Conservation (phyloP, 257 asterid genomes). For the Ajuga chamaepitys region DNA sequence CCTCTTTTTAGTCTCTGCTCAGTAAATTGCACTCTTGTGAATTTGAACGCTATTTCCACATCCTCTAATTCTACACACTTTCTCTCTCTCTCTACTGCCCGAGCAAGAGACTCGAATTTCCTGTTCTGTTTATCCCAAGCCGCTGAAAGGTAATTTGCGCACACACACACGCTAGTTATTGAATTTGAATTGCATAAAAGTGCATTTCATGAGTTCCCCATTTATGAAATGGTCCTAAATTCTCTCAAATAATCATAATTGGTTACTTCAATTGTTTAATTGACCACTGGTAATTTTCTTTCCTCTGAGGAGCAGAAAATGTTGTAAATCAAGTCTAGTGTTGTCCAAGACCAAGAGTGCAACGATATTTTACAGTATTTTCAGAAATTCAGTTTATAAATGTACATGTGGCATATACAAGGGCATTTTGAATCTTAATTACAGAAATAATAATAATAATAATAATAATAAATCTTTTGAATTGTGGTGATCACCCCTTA, state of each 20-base stretch:
- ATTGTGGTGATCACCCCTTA: not conserved
- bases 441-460: not conserved
- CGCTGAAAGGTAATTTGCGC: slow-evolving; percentile 6
- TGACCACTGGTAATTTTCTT: not conserved
- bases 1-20: not conserved
- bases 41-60: slow-evolving; percentile 1
- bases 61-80: not conserved
- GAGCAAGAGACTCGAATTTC: not conserved
- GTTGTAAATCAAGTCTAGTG: not conserved
- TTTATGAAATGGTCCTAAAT: not conserved
- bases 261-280: not conserved
- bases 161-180: too few species aligned
- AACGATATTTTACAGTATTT: not conserved
- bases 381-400: not conserved
- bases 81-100: not conserved
- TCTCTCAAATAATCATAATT: not conserved
- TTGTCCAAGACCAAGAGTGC: not conserved
- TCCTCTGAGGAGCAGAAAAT: not conserved
- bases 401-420: not conserved
- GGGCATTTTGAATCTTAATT: not conserved
- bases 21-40: not conserved
- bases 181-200: not conserved
- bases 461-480: too few species aligned
- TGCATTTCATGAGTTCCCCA: slow-evolving; percentile 9
- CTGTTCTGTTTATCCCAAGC: not conserved